Percentiles rank a stretch among this genome's conserved stretches.
These are phyloP conservation scores for Mercurialis annua DNA, from an alignment of 345 rosid species.

Conservation along the genomic window DNA sequence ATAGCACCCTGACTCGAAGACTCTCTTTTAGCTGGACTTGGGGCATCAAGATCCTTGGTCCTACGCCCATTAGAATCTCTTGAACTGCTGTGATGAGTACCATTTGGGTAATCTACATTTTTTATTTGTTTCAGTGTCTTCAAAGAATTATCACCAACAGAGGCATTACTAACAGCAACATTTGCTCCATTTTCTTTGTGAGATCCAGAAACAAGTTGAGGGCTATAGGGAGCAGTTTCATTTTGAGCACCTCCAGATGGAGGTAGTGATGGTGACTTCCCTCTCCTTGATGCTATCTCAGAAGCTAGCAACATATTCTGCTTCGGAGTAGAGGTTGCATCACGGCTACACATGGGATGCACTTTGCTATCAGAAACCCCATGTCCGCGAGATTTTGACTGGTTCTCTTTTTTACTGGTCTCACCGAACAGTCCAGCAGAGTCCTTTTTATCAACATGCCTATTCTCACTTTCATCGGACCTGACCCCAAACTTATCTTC, in stretches of 20 bases:
- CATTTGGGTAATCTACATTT: constrained; percentile 46
- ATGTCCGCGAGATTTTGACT: constrained; percentile 26
- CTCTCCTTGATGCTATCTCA: constrained; percentile 40
- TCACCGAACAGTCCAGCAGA: constrained; percentile 36
- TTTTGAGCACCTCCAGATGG: constrained; percentile 45
- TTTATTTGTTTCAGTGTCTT: constrained; percentile 38
- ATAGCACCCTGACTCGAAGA: constrained; percentile 58
- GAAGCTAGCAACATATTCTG: constrained; percentile 38
- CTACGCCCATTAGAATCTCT: constrained; percentile 51
- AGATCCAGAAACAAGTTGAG: constrained; percentile 28
- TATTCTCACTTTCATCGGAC: constrained; percentile 39
- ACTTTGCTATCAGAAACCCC: constrained; percentile 42
- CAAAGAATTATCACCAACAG: constrained; percentile 37
- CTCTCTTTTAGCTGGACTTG: constrained; percentile 73
- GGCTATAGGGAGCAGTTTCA: constrained; percentile 30
- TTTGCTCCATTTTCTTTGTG: constrained; percentile 35
- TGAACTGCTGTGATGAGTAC: constrained; percentile 40
- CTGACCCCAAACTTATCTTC: constrained; percentile 38
- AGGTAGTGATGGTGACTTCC: constrained; percentile 38
- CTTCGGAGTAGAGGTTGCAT: constrained; percentile 34
- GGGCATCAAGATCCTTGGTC: constrained; percentile 49
- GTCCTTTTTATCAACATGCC: constrained; percentile 44
- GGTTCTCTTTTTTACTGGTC: constrained; percentile 39
- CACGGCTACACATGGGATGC: constrained; percentile 37
- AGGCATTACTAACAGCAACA: constrained; percentile 18